phyloP scores from a whole-genome alignment of 176 grass and related monocot species.

The Cenchrus fungigraminus region DNA sequence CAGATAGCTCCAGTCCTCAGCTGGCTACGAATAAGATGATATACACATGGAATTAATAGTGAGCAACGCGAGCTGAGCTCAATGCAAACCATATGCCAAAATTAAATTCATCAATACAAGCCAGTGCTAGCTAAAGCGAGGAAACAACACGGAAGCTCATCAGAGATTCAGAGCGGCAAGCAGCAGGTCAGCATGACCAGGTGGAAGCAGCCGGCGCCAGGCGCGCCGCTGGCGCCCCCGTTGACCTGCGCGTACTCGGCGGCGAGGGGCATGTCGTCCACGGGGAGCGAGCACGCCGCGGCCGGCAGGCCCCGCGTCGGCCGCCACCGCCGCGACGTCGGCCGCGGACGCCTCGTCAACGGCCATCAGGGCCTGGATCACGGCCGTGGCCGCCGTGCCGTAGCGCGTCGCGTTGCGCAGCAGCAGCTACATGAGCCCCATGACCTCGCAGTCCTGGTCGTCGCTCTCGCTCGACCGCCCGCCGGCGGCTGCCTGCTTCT shows the following conservation, averaged over 20 bases:
- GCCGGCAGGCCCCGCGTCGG: constrained; percentile 42
- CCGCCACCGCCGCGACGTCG: constrained; percentile 6
- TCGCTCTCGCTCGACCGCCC: constrained; percentile 34
- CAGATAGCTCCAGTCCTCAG: too few relatives aligned
- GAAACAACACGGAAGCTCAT: not conserved
- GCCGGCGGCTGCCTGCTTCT: constrained; percentile 10
- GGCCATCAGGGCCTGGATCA: constrained; percentile 78
- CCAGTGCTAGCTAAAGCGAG: constrained; percentile 42
- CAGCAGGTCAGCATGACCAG: constrained; percentile 3
- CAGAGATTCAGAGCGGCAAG: not conserved
- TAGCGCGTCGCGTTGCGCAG: constrained; percentile 75
- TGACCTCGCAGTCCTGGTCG: constrained; percentile 82
- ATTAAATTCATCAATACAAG: not conserved
- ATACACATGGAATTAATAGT: not conserved
- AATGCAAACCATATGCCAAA: constrained; percentile 12
- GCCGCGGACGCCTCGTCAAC: constrained; percentile 62
- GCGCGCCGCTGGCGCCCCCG: constrained; percentile 8
- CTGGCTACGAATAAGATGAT: too few relatives aligned
- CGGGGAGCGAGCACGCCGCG: constrained; percentile 60
- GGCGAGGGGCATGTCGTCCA: constrained; percentile 68
- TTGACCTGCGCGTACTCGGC: constrained; percentile 61
- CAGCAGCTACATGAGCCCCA: constrained; percentile 94
- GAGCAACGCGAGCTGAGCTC: not conserved
- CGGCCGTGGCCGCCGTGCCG: constrained; percentile 57
- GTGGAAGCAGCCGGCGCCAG: not conserved